Base-by-base conservation (phyloP, 768 basidiomycete genomes). In the Trichaptum fuscoviolaceum region DNA sequence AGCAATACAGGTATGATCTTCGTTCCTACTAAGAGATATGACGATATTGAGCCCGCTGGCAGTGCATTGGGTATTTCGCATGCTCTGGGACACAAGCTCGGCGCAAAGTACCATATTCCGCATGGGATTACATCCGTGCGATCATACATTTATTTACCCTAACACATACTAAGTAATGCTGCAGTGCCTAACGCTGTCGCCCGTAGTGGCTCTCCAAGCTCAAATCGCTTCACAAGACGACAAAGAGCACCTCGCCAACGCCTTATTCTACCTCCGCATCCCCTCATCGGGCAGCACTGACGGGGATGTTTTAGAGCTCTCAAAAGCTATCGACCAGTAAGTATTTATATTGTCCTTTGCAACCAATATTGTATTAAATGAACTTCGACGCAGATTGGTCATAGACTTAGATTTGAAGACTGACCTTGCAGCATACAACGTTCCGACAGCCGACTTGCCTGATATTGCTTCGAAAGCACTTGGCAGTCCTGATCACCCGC, bases 71-170 rank as follows among this genome's bases (percentile, higher is more conserved):
- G 91, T 27, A 78, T 92, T 23, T 92, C 91, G 27, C 92, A 93
- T 75, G 77, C 86, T 2, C 81, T 93, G 5, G 90, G 91, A 5
- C 89, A 92, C 73, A 86, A 82, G 71, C 81, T 91, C 12, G 91
- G 91, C 2, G 90, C 90, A 20, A 78, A 80, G 58, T 93, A 92
- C 71, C 77, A 81, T 63, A 92, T 94, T 65, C 89, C 91, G 24
- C 91, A 94, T 73, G 92, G 92, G 9, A 89, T 92, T 68, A 92
- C 92, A 4, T 92, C 91, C n/a, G 90, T 90, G 68, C 75, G 85
- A 71, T 24, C 30, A 34, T 24, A 42, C 20, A 8, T 5, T 27
- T 17, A 27, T 24, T 58, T 7, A 7, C 23, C 2, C 15, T 25
- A 7, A 58, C 25, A 9, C 25, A 26, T 58, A 9, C 57, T 58